A percentile compares a stretch with the other conserved stretches of the same genome.
Evolutionary conservation across 2,329 filamentous ascomycete species (phyloP).

Genomic region (Ophiostoma quercus): DNA sequence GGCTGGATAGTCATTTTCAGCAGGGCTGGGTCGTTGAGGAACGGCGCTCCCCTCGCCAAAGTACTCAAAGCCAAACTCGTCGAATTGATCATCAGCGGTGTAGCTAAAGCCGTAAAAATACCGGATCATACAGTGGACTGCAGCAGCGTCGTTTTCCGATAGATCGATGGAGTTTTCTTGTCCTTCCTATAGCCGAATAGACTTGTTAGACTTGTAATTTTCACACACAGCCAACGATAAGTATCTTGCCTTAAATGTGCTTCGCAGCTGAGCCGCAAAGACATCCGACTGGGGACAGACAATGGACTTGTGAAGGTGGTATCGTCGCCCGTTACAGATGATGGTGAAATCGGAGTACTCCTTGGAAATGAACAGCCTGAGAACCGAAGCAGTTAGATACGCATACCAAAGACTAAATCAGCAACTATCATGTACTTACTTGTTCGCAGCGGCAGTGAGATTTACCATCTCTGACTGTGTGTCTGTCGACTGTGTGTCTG

Average conservation of each 20-base stretch:
- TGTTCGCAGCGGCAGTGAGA: neutral
- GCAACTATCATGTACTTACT: neutral
- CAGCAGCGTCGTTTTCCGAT: constrained; percentile 2
- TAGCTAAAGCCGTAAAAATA: constrained; percentile 15
- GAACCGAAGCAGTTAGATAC: neutral
- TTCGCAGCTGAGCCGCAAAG: constrained; percentile 11
- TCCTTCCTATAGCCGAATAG: constrained; percentile 8
- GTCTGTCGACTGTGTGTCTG: too few species aligned
- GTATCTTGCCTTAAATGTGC: constrained; percentile 5
- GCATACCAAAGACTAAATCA: neutral
- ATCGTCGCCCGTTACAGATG: neutral
- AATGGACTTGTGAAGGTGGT: constrained; percentile 15
- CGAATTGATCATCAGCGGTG: neutral
- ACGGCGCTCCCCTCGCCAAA: neutral
- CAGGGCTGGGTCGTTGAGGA: neutral
- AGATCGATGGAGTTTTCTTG: constrained; percentile 3
- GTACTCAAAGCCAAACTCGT: neutral
- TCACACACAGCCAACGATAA: neutral
- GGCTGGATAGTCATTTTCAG: neutral
- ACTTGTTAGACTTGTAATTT: neutral
- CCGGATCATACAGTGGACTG: constrained; percentile 16
- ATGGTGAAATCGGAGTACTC: constrained; percentile 17
- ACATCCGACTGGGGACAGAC: constrained; percentile 15
- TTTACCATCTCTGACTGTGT: neutral
- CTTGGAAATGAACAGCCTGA: neutral